Evolutionary conservation across 1,284 basidiomycete species (phyloP), one percentile per base, ranked within the genome.

Genomic region (Cryptococcus floricola): DNA sequence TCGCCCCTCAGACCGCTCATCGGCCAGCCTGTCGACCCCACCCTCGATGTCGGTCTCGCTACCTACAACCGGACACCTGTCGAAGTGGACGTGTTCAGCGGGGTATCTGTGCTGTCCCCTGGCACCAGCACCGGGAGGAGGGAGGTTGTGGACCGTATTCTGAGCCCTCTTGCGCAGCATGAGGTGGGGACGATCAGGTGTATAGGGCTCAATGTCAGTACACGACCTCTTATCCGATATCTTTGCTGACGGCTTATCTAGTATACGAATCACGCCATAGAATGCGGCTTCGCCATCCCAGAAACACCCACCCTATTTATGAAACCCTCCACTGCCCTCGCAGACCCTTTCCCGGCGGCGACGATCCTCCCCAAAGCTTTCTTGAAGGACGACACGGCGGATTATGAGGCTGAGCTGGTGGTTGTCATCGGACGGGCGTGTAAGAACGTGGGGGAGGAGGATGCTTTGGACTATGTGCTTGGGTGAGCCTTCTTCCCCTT

Each of bases 331-430:
- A 67, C 65, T 2, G 54, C 73, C 2, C 57, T 76, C 8, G 66
- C 60, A 5, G 67, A 69, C 50, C 74, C 74, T 0, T 69, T 50
- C 53, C 71, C 74, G 10, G 64, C 67, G 2, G 63, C 67, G 5
- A 67, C 65, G 7, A 57, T 70, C 16, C 58, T 76, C 14, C 74
- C 74, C 27, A 67, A 63, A 49, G 54, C 63, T 5, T 64, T 81
- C 48, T 84, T 85, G 1, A 83, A 86, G 64, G 89, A 89, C 25
- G 81, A 85, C 2, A 80, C 86, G 23, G 84, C 89, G 0, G 92
- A 96, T 75, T 95, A 91, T 68, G 92, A 96, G 71, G 86, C 89
- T 48, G 92, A 96, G 67, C 78, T 96, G 13, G 88, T 85, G 37
- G 82, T 94, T 54, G 86, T 95, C 51, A 88, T 96, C 38, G 90